Evolutionary conservation across 768 basidiomycete genomes (phyloP).

Genomic region (Terana coerulea): DNA sequence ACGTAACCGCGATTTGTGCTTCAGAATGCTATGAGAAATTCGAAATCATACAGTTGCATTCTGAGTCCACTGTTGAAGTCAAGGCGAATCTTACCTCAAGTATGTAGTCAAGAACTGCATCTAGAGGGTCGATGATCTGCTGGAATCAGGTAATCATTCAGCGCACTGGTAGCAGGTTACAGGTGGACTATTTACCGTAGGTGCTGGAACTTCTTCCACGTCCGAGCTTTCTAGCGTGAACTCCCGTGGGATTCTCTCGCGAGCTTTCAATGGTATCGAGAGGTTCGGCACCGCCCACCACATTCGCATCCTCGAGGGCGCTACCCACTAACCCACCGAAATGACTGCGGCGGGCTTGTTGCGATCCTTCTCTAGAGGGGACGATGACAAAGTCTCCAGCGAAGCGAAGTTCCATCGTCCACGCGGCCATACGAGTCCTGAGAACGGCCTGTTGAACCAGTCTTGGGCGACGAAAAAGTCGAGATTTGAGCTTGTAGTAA

Average conservation of each 20-base stretch:
- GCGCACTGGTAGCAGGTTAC: not conserved
- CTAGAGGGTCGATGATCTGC: not conserved
- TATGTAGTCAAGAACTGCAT: not conserved
- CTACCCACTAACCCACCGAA: no score
- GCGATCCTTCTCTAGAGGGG: not conserved
- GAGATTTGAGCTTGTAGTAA: slow-evolving; percentile 14
- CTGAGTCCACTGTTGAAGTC: no score
- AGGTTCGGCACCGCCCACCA: not conserved
- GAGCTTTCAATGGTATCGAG: no score
- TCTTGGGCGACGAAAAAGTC: not conserved
- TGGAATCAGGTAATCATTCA: not conserved
- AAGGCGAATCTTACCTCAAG: not conserved
- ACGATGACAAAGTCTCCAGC: not conserved
- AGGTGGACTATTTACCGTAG: not conserved
- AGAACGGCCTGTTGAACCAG: not conserved
- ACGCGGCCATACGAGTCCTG: not conserved
- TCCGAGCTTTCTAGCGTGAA: no score
- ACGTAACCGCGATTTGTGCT: not conserved
- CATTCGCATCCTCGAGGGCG: not conserved
- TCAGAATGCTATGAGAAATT: no score
- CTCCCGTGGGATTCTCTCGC: no score
- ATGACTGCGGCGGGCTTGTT: not conserved
- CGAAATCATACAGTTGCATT: not conserved
- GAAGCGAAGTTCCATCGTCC: no score
- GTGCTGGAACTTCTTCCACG: no score